A percentile compares a stretch with the other conserved stretches of the same genome.
Evolutionary conservation across 768 basidiomycete genomes (phyloP).

Genomic region (Collybia sp.): DNA sequence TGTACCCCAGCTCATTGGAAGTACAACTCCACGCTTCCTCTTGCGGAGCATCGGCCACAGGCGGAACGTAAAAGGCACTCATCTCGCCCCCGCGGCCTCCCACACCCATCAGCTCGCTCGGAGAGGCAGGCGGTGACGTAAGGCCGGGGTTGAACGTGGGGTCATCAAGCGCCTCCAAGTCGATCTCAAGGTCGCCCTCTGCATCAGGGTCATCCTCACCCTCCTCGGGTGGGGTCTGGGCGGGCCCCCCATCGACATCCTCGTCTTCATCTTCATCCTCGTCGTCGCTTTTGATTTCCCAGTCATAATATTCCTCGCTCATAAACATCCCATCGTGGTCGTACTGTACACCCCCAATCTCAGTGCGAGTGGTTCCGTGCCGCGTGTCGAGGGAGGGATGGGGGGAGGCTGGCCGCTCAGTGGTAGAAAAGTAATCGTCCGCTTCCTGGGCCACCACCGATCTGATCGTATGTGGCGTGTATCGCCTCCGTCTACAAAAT

Average conservation of each 20-base stretch:
- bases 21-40: neutral
- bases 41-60: conserved; percentile 3
- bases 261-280: conserved; percentile 5
- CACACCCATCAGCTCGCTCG: neutral
- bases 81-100: conserved; percentile 7
- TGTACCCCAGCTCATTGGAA: neutral
- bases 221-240: neutral
- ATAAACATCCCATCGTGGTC: neutral
- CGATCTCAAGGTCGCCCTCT: conserved; percentile 28
- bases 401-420: conserved; percentile 12
- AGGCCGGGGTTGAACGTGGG: conserved; percentile 33
- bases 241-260: neutral
- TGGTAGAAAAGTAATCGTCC: conserved; percentile 11
- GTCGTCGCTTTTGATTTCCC: conserved; percentile 1
- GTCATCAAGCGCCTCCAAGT: conserved; percentile 28
- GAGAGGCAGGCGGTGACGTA: conserved; percentile 16
- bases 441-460: conserved; percentile 18
- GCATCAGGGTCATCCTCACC: conserved; percentile 19
- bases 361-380: neutral
- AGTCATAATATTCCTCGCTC: conserved; percentile 2
- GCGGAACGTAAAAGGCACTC: conserved; percentile 25
- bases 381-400: neutral
- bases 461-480: conserved; percentile 14
- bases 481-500: conserved; percentile 11
- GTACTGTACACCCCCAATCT: neutral